These are phyloP conservation scores for Rubus parviflorus DNA, from an alignment of 306 rosid species.

Conservation along the genomic window DNA sequence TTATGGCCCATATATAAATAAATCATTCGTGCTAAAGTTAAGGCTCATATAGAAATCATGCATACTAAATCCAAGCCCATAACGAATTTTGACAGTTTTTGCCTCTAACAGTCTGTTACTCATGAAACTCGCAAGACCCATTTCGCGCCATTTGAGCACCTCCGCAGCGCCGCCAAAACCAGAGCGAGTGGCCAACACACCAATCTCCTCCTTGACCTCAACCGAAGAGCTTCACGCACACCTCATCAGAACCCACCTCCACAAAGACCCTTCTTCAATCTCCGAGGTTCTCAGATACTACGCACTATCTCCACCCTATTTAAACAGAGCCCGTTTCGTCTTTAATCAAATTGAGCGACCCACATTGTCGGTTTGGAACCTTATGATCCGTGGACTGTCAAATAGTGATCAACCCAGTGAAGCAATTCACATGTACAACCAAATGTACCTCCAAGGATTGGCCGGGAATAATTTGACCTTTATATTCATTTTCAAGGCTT, in stretches of 20 bases:
- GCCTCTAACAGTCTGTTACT: background rate
- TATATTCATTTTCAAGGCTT: slow-evolving; percentile 68
- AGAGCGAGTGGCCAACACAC: slow-evolving; percentile 6
- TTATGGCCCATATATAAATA: too few relatives aligned
- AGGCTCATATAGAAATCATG: background rate
- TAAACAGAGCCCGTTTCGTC: slow-evolving; percentile 45
- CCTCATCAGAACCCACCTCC: slow-evolving; percentile 48
- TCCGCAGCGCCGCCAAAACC: slow-evolving; percentile 16
- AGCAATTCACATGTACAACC: slow-evolving; percentile 52
- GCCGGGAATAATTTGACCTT: slow-evolving; percentile 55
- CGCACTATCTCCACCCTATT: slow-evolving; percentile 41
- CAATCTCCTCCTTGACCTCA: slow-evolving; percentile 22
- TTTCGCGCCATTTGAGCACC: slow-evolving; percentile 26
- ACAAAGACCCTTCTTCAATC: slow-evolving; percentile 48
- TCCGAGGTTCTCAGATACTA: slow-evolving; percentile 52
- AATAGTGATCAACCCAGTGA: slow-evolving; percentile 49
- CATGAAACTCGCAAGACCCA: slow-evolving; percentile 44
- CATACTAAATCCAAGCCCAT: background rate
- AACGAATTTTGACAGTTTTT: background rate
- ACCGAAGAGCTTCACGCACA: slow-evolving; percentile 53
- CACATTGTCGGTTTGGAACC: slow-evolving; percentile 58
- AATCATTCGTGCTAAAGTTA: too few relatives aligned
- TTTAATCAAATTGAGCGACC: slow-evolving; percentile 59
- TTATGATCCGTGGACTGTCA: slow-evolving; percentile 69
- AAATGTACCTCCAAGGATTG: slow-evolving; percentile 47